Conservation (phyloP, 495 filamentous ascomycete species). For the Aspergillus leporis region DNA sequence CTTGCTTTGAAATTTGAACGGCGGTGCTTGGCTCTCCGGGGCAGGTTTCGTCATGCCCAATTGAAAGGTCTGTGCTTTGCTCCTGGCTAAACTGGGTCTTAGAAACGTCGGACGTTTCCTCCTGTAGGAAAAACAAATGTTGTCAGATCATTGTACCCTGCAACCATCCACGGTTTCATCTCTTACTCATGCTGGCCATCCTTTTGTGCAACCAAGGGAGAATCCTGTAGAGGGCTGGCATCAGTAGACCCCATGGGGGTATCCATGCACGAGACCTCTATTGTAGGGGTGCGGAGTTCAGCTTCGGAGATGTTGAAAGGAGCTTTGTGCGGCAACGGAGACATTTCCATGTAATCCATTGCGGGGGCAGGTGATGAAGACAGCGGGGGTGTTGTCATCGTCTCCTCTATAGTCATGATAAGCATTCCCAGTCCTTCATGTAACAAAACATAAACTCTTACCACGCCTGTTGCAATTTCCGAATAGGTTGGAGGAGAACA, state of each 20-base stretch:
- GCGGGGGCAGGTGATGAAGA: conserved; percentile 73
- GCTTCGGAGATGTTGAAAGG: conserved; percentile 61
- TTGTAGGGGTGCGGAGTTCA: conserved; percentile 67
- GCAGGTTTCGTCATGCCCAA: conserved; percentile 35
- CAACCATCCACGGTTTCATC: conserved; percentile 1
- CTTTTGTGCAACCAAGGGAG: conserved; percentile 53
- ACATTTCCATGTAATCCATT: conserved; percentile 91
- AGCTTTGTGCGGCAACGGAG: conserved; percentile 87
- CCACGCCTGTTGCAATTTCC: conserved; percentile 66
- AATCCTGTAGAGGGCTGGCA: conserved; percentile 48
- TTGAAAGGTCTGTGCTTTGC: conserved; percentile 46
- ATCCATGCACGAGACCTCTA: conserved; percentile 52
- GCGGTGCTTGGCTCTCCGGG: conserved; percentile 62
- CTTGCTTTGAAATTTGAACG: conserved; percentile 75
- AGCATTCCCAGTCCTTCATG: conserved; percentile 10
- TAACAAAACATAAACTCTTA: conserved; percentile 47
- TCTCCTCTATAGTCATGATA: conserved; percentile 49
- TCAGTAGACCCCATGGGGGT: conserved; percentile 41
- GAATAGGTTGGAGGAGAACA: conserved; percentile 83
- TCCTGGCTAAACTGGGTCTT: conserved; percentile 42
- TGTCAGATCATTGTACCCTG: conserved; percentile 20
- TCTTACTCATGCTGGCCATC: conserved; percentile 39
- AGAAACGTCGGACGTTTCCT: conserved; percentile 42
- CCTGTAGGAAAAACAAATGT: conserved; percentile 23
- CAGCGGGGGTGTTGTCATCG: conserved; percentile 79